Evolutionary conservation across 768 basidiomycete species (phyloP).

Genomic region (Clavulina sp.): DNA sequence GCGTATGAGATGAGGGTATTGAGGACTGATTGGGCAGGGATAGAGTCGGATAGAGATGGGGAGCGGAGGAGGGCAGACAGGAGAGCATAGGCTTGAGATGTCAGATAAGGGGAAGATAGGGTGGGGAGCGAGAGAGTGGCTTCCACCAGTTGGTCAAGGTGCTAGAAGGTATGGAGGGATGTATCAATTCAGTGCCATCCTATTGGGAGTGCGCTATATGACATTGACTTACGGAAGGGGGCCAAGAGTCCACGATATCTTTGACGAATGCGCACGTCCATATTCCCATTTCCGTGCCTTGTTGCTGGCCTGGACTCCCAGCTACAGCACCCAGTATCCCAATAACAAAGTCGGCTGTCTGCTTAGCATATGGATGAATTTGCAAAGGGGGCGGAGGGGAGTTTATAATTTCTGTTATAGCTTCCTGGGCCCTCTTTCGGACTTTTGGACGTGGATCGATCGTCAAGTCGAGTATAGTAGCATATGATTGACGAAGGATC

Average conservation of each 20-base stretch:
- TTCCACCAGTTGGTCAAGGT: slow-evolving; percentile 48
- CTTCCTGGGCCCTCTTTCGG: slow-evolving; percentile 74
- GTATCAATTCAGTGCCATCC: background rate
- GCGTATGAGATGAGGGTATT: slow-evolving; percentile 49
- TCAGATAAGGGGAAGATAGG: slow-evolving; percentile 74
- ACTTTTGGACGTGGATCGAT: slow-evolving; percentile 89
- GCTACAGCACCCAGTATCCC: slow-evolving; percentile 47
- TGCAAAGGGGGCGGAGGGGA: slow-evolving; percentile 60
- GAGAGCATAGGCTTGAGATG: slow-evolving; percentile 72
- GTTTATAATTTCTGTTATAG: slow-evolving; percentile 58
- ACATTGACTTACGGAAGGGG: slow-evolving; percentile 33
- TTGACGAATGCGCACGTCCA: slow-evolving; percentile 44
- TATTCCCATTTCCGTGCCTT: slow-evolving; percentile 51
- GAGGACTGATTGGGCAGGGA: slow-evolving; percentile 37
- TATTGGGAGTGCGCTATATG: slow-evolving; percentile 39
- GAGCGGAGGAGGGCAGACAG: slow-evolving; percentile 55
- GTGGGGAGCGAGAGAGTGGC: slow-evolving; percentile 69
- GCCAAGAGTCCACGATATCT: slow-evolving; percentile 29
- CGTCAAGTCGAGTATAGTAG: slow-evolving; percentile 63
- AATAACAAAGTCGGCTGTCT: slow-evolving; percentile 65
- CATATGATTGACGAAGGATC: slow-evolving; percentile 61
- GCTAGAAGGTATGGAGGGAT: slow-evolving; percentile 26
- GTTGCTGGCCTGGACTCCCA: slow-evolving; percentile 39
- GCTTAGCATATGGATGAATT: slow-evolving; percentile 71
- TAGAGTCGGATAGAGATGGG: slow-evolving; percentile 15